Percentiles rank a stretch among this genome's conserved stretches.
Conservation (phyloP, 768 basidiomycete species). For the Xerocomellus amylosporus region DNA sequence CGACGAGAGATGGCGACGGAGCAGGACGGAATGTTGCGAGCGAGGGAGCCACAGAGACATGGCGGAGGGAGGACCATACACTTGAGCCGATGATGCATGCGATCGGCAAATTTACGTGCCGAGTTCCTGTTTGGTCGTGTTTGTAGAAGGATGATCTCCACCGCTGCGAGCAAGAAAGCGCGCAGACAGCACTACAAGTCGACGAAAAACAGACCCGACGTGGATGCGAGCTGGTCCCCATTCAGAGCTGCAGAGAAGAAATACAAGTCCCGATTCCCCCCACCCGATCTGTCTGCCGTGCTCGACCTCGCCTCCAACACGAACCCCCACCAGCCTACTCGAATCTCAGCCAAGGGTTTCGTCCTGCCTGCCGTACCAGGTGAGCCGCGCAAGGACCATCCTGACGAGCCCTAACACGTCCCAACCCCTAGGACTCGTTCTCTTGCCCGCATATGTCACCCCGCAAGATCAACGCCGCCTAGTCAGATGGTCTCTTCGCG, state of each 20-base stretch:
- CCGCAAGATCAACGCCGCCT: constrained; percentile 62
- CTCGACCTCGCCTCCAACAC: constrained; percentile 58
- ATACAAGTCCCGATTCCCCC: constrained; percentile 77
- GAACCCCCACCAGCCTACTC: neutral
- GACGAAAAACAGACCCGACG: constrained; percentile 50
- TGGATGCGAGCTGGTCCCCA: constrained; percentile 62
- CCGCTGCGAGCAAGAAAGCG: constrained; percentile 42
- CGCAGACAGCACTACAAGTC: constrained; percentile 57
- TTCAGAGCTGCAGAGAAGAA: constrained; percentile 78
- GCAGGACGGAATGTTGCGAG: constrained; percentile 41
- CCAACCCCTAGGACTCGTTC: constrained; percentile 67
- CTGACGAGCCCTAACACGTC: neutral
- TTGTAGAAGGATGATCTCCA: constrained; percentile 26
- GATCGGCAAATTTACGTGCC: constrained; percentile 8
- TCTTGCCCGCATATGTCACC: constrained; percentile 74
- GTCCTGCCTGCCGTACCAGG: constrained; percentile 38
- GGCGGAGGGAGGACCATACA: too few species aligned
- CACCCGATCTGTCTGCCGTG: constrained; percentile 65
- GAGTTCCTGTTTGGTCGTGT: constrained; percentile 23
- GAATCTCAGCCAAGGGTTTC: constrained; percentile 6
- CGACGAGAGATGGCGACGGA: constrained; percentile 31
- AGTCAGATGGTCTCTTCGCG: constrained; percentile 66
- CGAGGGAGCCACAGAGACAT: constrained; percentile 84
- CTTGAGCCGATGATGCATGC: neutral
- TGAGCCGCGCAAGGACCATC: constrained; percentile 20